Evolutionary conservation across 2,329 filamentous ascomycete genomes (phyloP).

Genomic region (Biscogniauxia sp.): DNA sequence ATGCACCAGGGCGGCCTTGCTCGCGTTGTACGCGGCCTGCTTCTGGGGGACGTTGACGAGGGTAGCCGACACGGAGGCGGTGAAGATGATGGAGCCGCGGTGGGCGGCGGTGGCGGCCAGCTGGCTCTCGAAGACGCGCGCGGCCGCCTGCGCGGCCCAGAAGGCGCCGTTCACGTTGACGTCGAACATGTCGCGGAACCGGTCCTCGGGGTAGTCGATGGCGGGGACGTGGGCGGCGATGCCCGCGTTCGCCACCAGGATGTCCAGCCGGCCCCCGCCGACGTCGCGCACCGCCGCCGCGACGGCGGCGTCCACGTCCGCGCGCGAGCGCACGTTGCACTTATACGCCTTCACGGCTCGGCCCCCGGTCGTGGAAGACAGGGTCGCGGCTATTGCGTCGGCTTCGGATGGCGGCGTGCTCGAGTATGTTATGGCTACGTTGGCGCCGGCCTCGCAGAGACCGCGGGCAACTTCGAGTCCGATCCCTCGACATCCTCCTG

Average conservation of each 20-base stretch:
- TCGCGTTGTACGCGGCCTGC: constrained; percentile 42
- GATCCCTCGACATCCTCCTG: constrained; percentile 31
- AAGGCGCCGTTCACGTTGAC: constrained; percentile 43
- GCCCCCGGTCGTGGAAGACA: constrained; percentile 20
- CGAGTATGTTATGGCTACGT: constrained; percentile 33
- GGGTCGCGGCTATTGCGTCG: constrained; percentile 22
- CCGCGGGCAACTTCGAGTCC: constrained; percentile 32
- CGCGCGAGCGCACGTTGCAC: constrained; percentile 35
- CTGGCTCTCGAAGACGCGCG: constrained; percentile 36
- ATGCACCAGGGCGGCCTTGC: constrained; percentile 41
- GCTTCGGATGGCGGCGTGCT: constrained; percentile 28
- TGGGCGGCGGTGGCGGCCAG: constrained; percentile 17
- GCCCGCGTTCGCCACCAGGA: constrained; percentile 43
- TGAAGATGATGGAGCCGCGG: constrained; percentile 40
- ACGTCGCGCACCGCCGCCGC: constrained; percentile 36
- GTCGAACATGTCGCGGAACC: constrained; percentile 36
- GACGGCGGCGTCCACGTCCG: constrained; percentile 31
- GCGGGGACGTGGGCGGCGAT: constrained; percentile 37
- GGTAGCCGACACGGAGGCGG: constrained; percentile 38
- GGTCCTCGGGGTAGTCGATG: constrained; percentile 39
- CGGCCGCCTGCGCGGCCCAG: constrained; percentile 43
- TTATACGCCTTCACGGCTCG: constrained; percentile 34
- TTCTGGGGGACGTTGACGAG: constrained; percentile 42
- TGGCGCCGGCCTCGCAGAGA: constrained; percentile 28
- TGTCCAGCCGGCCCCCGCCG: constrained; percentile 36